Evolutionary conservation across 2,329 filamentous ascomycete species (phyloP), one percentile per base, ranked within the genome.

Genomic region (Fusarium torreyae): DNA sequence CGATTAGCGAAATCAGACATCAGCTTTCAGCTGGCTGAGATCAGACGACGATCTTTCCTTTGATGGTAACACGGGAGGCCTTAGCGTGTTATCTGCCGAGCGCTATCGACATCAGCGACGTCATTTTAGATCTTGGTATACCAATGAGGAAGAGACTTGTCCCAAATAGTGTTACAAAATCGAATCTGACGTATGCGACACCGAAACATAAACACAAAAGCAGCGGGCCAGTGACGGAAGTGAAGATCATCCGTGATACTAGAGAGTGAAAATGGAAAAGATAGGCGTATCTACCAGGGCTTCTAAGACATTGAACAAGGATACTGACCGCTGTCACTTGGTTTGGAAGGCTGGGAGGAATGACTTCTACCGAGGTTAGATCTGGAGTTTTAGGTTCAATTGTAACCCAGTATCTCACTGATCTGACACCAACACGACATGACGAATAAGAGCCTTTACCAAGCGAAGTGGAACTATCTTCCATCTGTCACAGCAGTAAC

Each of bases 1-100:
- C 17, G 36, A 49, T 15, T 13, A 34, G 22, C 13, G 20, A 14
- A 33, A 31, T 24, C n/a, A 63, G 49, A 49, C 26, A 50, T 57
- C 44, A 57, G 38, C 26, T 64, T 6, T 57, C 44, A 63, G 60
- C 50, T 64, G 28, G n/a, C 55, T 24, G 52, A 50, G 53, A 58
- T 33, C 9, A 40, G 57, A 38, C 33, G 60, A 64, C 28, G 36
- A 63, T 63, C 60, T 39, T 64, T 5, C 18, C 59, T 17, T 22
- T 28, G 6, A 34, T 38, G n/a, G 50, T 49, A 18, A n/a, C 20
- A 24, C 43, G 26, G 8, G 4, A 18, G n/a, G 7, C 6, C 24
- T 63, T 64, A 57, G 50, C 43, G 44, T 13, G 10, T 14, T 17
- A 34, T 63, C 49, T 49, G 17, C 58, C 58, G 50, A 63, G 58